A percentile compares a stretch with the other conserved stretches of the same genome.
Conservation (phyloP, 345 rosid species). For the Noccaea caerulescens region DNA sequence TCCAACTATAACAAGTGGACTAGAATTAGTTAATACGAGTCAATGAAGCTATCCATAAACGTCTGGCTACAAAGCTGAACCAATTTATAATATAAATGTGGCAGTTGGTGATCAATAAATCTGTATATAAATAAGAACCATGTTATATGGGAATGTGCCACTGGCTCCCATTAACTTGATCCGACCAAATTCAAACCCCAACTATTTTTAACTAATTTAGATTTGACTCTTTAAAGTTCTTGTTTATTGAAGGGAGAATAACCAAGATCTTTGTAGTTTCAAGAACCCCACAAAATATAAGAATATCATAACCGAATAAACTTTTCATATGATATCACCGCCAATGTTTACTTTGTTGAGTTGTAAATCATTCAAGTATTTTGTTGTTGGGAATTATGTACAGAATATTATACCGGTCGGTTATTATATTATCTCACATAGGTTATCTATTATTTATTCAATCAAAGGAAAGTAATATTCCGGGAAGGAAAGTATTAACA, state of each 20-base stretch:
- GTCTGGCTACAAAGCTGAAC: slow-evolving; percentile 30
- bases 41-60: slow-evolving; percentile 26
- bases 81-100: slow-evolving; percentile 29
- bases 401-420: slow-evolving; percentile 22
- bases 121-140: slow-evolving; percentile 10
- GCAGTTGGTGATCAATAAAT: slow-evolving; percentile 35
- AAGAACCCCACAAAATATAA: slow-evolving; percentile 21
- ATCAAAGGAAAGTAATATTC: slow-evolving; percentile 25
- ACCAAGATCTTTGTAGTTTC: slow-evolving; percentile 17
- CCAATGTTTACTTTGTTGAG: not conserved
- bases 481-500: not conserved
- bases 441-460: slow-evolving; percentile 18
- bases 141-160: slow-evolving; percentile 26
- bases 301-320: slow-evolving; percentile 21
- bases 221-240: slow-evolving; percentile 26
- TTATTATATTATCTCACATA: slow-evolving; percentile 22
- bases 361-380: slow-evolving; percentile 29
- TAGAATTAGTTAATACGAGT: slow-evolving; percentile 13
- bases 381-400: slow-evolving; percentile 12
- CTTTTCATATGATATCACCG: slow-evolving; percentile 7
- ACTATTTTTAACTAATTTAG: not conserved
- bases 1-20: slow-evolving; percentile 7
- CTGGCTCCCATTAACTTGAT: slow-evolving; percentile 40
- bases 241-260: slow-evolving; percentile 17
- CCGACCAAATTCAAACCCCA: slow-evolving; percentile 39